These are phyloP conservation scores for Xylaria intraflava DNA, from an alignment of 495 filamentous ascomycete genomes.

Conservation along the genomic window DNA sequence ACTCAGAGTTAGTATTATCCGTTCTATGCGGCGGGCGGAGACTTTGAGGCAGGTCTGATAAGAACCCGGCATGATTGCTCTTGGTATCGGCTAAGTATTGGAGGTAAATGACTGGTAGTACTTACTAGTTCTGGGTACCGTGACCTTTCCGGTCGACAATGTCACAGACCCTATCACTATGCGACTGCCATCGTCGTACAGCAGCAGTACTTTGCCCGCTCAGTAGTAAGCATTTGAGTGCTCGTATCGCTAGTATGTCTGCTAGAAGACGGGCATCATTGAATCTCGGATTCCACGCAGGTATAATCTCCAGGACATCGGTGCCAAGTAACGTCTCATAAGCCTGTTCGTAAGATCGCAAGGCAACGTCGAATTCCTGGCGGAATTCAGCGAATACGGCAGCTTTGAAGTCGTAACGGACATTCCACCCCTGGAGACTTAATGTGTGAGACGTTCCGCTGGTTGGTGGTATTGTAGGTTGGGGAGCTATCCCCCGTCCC, in stretches of 20 bases:
- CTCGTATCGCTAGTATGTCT: slow-evolving; percentile 70
- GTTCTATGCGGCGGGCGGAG: background rate
- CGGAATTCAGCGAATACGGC: slow-evolving; percentile 86
- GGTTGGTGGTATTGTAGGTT: slow-evolving; percentile 76
- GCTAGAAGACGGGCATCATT: slow-evolving; percentile 77
- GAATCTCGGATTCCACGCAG: slow-evolving; percentile 79
- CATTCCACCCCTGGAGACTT: slow-evolving; percentile 80
- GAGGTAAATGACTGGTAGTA: background rate
- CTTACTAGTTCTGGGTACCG: slow-evolving; percentile 64
- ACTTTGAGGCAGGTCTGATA: background rate
- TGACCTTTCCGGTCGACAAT: slow-evolving; percentile 76
- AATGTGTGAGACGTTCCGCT: slow-evolving; percentile 75
- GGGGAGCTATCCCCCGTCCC: slow-evolving; percentile 63
- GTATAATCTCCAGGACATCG: slow-evolving; percentile 80
- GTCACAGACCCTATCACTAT: slow-evolving; percentile 61
- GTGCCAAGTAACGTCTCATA: slow-evolving; percentile 72
- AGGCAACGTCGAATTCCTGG: slow-evolving; percentile 79
- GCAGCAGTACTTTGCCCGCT: slow-evolving; percentile 66
- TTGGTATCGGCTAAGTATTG: background rate
- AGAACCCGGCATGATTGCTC: background rate
- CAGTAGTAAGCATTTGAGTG: slow-evolving; percentile 73
- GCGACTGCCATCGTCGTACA: slow-evolving; percentile 66
- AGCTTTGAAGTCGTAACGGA: slow-evolving; percentile 88
- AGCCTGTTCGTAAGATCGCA: slow-evolving; percentile 74
- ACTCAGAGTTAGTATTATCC: background rate